Evolutionary conservation across 495 filamentous ascomycete species (phyloP).

Genomic region (Pseudomonodictys pantanalensis): DNA sequence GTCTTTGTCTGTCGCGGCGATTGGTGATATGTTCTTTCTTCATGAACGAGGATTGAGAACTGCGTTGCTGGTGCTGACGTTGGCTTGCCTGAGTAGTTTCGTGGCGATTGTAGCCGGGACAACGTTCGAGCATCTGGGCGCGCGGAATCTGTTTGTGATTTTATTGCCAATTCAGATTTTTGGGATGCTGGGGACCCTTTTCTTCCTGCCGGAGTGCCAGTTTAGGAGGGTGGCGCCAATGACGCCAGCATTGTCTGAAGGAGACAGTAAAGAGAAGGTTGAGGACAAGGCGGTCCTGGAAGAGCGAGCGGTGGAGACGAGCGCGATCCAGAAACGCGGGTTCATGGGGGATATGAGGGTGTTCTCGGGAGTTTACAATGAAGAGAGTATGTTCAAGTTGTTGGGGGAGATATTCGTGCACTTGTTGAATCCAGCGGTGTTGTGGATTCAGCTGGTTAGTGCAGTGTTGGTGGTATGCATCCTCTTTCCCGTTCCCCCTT

Average conservation of each 20-base stretch:
- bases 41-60: conserved; percentile 18
- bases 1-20: conserved; percentile 16
- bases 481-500: not conserved
- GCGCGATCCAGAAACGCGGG: not conserved
- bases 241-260: not conserved
- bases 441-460: conserved; percentile 20
- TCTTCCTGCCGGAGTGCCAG: conserved; percentile 19
- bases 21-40: conserved; percentile 24
- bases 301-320: not conserved
- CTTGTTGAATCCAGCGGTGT: conserved; percentile 13
- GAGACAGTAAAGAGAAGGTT: conserved; percentile 7
- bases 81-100: conserved; percentile 13
- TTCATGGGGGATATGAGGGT: conserved; percentile 12
- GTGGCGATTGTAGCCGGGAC: conserved; percentile 13
- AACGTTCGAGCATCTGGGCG: conserved; percentile 15
- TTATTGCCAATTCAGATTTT: conserved; percentile 20
- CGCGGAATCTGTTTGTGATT: conserved; percentile 13
- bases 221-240: not conserved
- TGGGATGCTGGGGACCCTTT: conserved; percentile 4
- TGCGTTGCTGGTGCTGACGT: conserved; percentile 14
- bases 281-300: not conserved
- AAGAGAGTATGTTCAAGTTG: conserved; percentile 6
- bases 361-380: not conserved
- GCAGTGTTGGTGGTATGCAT: conserved; percentile 18
- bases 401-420: conserved; percentile 16